A percentile compares a stretch with the other conserved stretches of the same genome.
These are phyloP conservation scores for Hypoxylon sp. DNA, from an alignment of 2,329 filamentous ascomycete genomes.

Conservation along the genomic window DNA sequence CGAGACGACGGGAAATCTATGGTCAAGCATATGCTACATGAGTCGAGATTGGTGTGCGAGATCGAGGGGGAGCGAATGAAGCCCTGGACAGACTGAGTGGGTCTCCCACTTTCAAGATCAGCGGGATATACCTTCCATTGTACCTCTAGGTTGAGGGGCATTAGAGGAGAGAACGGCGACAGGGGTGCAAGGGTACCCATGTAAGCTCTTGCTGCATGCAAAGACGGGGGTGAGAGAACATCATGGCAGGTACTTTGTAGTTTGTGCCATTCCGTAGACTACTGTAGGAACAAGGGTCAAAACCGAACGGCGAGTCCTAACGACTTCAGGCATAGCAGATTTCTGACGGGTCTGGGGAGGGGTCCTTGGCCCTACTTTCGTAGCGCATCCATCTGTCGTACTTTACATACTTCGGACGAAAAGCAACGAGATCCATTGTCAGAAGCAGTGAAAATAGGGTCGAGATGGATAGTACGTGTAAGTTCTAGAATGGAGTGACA, in stretches of 20 bases:
- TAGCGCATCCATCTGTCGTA: slow-evolving; percentile 8
- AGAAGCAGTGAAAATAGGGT: background rate
- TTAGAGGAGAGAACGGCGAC: slow-evolving; percentile 47
- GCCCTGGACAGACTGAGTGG: slow-evolving; percentile 33
- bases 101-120: slow-evolving; percentile 48
- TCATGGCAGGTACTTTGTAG: slow-evolving; percentile 47
- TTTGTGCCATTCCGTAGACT: slow-evolving; percentile 40
- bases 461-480: slow-evolving; percentile 8
- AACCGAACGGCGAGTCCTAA: slow-evolving; percentile 40
- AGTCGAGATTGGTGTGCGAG: slow-evolving; percentile 42
- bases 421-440: background rate
- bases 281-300: slow-evolving; percentile 44
- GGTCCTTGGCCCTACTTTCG: slow-evolving; percentile 13
- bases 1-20: slow-evolving; percentile 23
- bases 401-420: slow-evolving; percentile 1
- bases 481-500: slow-evolving; percentile 8
- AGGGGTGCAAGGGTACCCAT: slow-evolving; percentile 43
- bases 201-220: slow-evolving; percentile 47
- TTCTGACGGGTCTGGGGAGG: slow-evolving; percentile 31
- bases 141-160: slow-evolving; percentile 40
- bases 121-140: slow-evolving; percentile 46
- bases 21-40: slow-evolving; percentile 19
- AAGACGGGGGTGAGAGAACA: slow-evolving; percentile 46
- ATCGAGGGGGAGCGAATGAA: slow-evolving; percentile 49
- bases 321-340: slow-evolving; percentile 34